Conservation (phyloP, 2,329 filamentous ascomycete genomes). For the Ceratocystis alfenasii region DNA sequence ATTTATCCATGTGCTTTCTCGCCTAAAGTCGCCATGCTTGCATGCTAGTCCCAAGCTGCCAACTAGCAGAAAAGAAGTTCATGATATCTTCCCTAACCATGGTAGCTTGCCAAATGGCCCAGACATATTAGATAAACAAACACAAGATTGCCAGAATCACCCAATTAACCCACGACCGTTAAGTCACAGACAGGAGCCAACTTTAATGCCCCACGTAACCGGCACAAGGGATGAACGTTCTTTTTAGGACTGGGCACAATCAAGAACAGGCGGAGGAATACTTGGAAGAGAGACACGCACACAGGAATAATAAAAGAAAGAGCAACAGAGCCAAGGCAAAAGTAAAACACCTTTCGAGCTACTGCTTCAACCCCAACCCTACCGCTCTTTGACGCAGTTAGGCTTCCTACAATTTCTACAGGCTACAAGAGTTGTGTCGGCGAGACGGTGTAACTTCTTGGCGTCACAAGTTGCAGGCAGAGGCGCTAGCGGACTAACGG, state of each 20-base stretch:
- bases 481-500: not conserved
- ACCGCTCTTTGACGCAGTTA: too few species aligned
- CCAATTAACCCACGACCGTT: too few species aligned
- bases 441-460: slow-evolving; percentile 3
- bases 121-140: not conserved
- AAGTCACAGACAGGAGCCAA: not conserved
- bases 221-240: not conserved
- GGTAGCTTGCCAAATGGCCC: not conserved
- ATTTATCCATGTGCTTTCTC: not conserved
- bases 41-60: not conserved
- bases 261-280: not conserved
- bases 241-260: not conserved
- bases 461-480: not conserved
- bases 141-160: not conserved
- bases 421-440: not conserved
- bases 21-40: not conserved
- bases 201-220: not conserved
- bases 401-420: not conserved
- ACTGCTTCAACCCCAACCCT: too few species aligned
- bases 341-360: too few species aligned
- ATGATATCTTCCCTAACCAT: not conserved
- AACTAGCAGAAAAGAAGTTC: not conserved
- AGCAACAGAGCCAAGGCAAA: too few species aligned
- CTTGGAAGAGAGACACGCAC: not conserved
- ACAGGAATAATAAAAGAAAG: too few species aligned